A percentile compares a stretch with the other conserved stretches of the same genome.
Conservation (phyloP, 768 basidiomycete species). For the Boletus rubescentipes region DNA sequence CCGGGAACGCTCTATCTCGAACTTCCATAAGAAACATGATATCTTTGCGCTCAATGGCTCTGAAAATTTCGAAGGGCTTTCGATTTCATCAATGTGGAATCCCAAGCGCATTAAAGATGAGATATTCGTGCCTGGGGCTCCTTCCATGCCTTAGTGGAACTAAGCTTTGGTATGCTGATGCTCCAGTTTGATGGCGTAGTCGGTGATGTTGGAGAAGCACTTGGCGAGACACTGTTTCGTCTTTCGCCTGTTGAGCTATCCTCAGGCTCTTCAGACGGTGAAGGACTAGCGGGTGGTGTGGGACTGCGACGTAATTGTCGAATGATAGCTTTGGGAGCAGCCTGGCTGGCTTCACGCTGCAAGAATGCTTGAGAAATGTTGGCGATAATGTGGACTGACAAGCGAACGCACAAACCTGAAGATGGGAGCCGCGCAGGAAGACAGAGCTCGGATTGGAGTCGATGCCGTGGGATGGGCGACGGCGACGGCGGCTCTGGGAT, state of each 20-base stretch:
- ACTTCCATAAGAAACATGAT: constrained; percentile 82
- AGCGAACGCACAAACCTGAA: constrained; percentile 42
- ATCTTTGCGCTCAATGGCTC: constrained; percentile 85
- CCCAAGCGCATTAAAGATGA: neutral
- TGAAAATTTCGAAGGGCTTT: constrained; percentile 67
- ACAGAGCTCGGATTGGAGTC: constrained; percentile 51
- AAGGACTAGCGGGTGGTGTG: constrained; percentile 33
- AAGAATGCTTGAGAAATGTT: constrained; percentile 54
- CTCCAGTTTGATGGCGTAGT: constrained; percentile 14
- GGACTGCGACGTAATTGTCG: constrained; percentile 51
- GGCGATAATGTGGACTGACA: constrained; percentile 16
- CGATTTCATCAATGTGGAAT: neutral
- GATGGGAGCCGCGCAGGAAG: constrained; percentile 71
- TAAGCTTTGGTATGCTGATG: constrained; percentile 12
- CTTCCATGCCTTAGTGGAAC: constrained; percentile 39
- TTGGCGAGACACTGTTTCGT: constrained; percentile 16
- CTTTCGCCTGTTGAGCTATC: constrained; percentile 10
- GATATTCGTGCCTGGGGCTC: constrained; percentile 48
- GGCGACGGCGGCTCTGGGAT: constrained; percentile 14
- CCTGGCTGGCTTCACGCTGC: constrained; percentile 63
- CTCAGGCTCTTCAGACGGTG: constrained; percentile 20
- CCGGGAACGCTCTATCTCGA: constrained; percentile 76
- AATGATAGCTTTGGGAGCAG: constrained; percentile 57
- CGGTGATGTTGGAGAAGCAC: constrained; percentile 24
- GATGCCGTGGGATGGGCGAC: constrained; percentile 36